Evolutionary conservation across 192 early-diverging fungal genomes (phyloP), one percentile per base, ranked within the genome.

Genomic region (Backusella liffmaniae): DNA sequence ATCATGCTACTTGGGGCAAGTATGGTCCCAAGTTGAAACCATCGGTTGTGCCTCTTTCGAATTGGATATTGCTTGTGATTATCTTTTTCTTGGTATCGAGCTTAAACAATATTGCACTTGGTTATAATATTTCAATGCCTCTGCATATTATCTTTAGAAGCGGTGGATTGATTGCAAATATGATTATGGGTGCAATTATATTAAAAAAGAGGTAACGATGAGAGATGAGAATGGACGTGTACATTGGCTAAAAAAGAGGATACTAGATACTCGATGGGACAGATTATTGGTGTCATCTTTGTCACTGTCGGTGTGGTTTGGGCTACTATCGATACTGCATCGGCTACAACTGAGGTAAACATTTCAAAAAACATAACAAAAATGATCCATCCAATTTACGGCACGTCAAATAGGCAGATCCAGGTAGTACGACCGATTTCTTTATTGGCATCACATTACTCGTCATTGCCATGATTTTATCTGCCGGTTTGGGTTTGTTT

Each of bases 91-190:
- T 82, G 4, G 91, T 92, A 7, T 95, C 94, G 0, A 86, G 94
- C 5, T 80, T 96, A 67, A 96, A 96, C 76, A 97, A 97, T 77
- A 80, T 90, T 78, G 91, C 95, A 0, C 84, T 96, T 9, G 92
- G 91, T 5, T 96, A 88, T 79, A 83, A 87, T 35, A 93, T 97
- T 39, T 89, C 95, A 23, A 92, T 97, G 41, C 96, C 96, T 15
- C 66, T 97, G 69, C 95, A 97, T 79, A 97, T 97, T 66, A 92
- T 97, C 37, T 97, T 97, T 78, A 84, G 96, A 29, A 93, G 92
- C 7, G 92, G 91, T 34, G 90, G 92, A 10, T 80, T 97, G 29
- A 89, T 97, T 68, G 90, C 94, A 36, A 94, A 91, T 77, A 95
- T 97, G 96, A 73, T 86, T 5, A 84, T 94, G 70, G 93, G 93